Conservation (phyloP, 495 filamentous ascomycete species). For the Lophiotrema nucula region DNA sequence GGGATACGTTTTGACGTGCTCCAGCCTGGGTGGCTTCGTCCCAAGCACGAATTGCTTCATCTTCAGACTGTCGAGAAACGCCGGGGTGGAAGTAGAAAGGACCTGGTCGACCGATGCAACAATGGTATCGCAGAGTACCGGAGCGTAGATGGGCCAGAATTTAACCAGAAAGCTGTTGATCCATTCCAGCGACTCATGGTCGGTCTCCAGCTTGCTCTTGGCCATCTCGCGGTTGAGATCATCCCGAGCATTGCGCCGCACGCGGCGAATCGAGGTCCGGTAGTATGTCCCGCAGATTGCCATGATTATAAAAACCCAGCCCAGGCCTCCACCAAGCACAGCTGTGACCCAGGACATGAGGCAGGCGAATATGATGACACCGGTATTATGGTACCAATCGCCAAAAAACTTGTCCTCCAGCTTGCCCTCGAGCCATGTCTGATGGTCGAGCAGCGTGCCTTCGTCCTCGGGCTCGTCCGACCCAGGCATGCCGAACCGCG, state of each 20-base stretch:
- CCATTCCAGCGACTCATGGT: constrained; percentile 94
- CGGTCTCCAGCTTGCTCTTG: constrained; percentile 83
- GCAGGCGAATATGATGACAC: constrained; percentile 87
- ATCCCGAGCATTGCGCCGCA: constrained; percentile 93
- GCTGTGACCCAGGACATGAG: constrained; percentile 87
- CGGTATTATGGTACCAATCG: constrained; percentile 98
- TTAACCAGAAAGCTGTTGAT: constrained; percentile 98
- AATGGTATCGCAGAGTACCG: constrained; percentile 86
- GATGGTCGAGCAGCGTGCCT: constrained; percentile 77
- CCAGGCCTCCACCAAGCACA: constrained; percentile 83
- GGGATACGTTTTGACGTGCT: constrained; percentile 97
- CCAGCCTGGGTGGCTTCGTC: constrained; percentile 90
- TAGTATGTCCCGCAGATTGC: constrained; percentile 92
- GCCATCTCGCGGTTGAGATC: constrained; percentile 91
- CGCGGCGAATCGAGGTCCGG: constrained; percentile 87
- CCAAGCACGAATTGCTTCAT: constrained; percentile 90
- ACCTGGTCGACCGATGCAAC: constrained; percentile 94
- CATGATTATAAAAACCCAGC: constrained; percentile 92
- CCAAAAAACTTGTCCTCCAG: constrained; percentile 90
- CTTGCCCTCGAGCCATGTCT: constrained; percentile 79
- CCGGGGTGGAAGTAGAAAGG: constrained; percentile 82
- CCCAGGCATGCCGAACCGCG: constrained; percentile 65
- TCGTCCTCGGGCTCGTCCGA: constrained; percentile 51
- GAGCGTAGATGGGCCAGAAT: constrained; percentile 98
- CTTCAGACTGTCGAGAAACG: constrained; percentile 88